Evolutionary conservation across 2,329 filamentous ascomycete genomes (phyloP), one percentile per base, ranked within the genome.

Genomic region (Fusarium sp.): DNA sequence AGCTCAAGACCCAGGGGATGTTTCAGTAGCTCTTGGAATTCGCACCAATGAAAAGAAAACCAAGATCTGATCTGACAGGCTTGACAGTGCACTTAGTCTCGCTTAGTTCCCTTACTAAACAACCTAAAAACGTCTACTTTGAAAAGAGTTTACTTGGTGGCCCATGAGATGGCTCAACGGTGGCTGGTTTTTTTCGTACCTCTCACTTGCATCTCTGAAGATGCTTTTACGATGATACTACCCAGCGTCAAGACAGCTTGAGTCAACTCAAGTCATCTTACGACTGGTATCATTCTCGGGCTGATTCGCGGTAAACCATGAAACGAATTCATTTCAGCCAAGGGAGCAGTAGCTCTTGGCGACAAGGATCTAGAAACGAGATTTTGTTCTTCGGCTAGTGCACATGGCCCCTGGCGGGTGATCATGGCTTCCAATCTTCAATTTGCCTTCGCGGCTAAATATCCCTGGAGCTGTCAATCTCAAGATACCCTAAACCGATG

Each of bases 311-410:
- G 7, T n/a, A 52, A 32, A n/a, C 45, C 44, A 39, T 60, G 55
- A 60, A 60, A 60, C 57, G 39, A n/a, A n/a, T 21, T 60, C 49
- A 60, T 60, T 60, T 60, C 21, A 14, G 23, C 53, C 32, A 45
- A 38, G 32, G 39, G 39, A 21, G 15, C 21, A 60, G 23, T 15
- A 20, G 30, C 8, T 60, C 57, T 60, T 60, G 57, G 57, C 57
- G 55, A 26, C 57, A 60, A 17, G 57, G 57, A 32, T 45, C 32
- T 40, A 7, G 21, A 44, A 60, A 60, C 55, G 30, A 34, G 14
- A 21, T 45, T 9, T 36, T 9, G 5, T 30, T 21, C n/a, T 36
- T 42, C 30, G 20, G 12, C 24, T 30, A 53, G 55, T 60, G 45
- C 45, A 30, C 39, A 11, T 17, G 11, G 17, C 45, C 57, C 55